Percentiles rank a stretch among this genome's conserved stretches.
Evolutionary conservation across 2,329 filamentous ascomycete species (phyloP).

Genomic region (Colletotrichum lupini): DNA sequence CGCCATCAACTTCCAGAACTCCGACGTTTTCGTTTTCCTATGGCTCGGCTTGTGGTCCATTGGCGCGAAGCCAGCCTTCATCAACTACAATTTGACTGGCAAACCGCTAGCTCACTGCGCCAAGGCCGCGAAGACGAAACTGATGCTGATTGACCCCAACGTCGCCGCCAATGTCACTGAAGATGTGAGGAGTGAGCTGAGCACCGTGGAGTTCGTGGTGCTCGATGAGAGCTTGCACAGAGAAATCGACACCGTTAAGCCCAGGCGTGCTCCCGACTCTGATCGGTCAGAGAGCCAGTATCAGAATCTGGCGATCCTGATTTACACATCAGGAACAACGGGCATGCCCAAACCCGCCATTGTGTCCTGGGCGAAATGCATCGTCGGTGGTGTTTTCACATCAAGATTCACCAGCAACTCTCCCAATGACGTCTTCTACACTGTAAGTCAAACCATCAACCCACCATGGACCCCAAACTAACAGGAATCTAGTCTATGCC

Average conservation of each 20-base stretch:
- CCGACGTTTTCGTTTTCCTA: slow-evolving; percentile 79
- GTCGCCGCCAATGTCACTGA: slow-evolving; percentile 67
- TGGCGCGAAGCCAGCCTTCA: slow-evolving; percentile 84
- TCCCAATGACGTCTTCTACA: slow-evolving; percentile 77
- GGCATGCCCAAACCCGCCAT: slow-evolving; percentile 85
- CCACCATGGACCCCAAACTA: slow-evolving; percentile 8
- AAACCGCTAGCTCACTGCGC: slow-evolving; percentile 81
- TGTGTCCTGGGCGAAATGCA: slow-evolving; percentile 77
- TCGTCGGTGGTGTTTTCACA: slow-evolving; percentile 63
- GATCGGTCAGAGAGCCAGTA: slow-evolving; percentile 61
- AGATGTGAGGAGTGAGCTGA: slow-evolving; percentile 63
- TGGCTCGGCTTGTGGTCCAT: slow-evolving; percentile 85
- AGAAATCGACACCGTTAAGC: slow-evolving; percentile 61
- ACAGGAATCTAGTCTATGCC: slow-evolving; percentile 77
- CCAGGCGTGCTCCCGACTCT: slow-evolving; percentile 68
- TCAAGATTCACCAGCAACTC: slow-evolving; percentile 67
- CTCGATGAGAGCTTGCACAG: slow-evolving; percentile 69
- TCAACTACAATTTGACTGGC: slow-evolving; percentile 86
- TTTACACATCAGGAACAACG: slow-evolving; percentile 89
- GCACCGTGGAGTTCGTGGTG: slow-evolving; percentile 67
- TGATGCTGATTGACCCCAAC: slow-evolving; percentile 76
- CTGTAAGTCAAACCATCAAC: slow-evolving; percentile 58
- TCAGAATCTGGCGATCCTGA: slow-evolving; percentile 75
- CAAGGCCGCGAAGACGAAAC: slow-evolving; percentile 70
- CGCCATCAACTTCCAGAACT: slow-evolving; percentile 85